phyloP scores from a whole-genome alignment of 164 flowering plant genomes.

The Vitis riparia region DNA sequence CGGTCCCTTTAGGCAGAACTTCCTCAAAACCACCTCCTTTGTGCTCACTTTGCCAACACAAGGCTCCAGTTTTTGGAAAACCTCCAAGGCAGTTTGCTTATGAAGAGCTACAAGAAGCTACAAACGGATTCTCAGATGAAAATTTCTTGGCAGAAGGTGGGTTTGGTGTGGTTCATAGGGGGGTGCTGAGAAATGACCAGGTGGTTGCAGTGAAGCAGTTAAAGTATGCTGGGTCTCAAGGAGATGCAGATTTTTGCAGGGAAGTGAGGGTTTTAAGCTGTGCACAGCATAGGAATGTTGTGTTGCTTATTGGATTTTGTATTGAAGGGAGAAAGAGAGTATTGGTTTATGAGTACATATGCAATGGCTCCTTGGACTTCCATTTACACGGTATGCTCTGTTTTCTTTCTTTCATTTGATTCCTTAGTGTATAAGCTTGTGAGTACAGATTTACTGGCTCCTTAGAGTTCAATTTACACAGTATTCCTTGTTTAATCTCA shows the following conservation, averaged over 20 bases:
- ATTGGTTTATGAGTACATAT: conserved; percentile 83
- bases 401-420: background rate
- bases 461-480: background rate
- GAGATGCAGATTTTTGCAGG: conserved; percentile 75
- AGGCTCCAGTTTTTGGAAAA: conserved; percentile 79
- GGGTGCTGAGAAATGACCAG: conserved; percentile 70
- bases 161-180: conserved; percentile 77
- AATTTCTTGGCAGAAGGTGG: conserved; percentile 79
- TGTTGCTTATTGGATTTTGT: conserved; percentile 86
- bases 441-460: background rate
- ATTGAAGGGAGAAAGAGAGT: conserved; percentile 60
- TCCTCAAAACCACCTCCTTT: conserved; percentile 81
- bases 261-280: conserved; percentile 87
- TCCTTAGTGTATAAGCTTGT: no score
- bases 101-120: conserved; percentile 71
- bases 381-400: conserved; percentile 68
- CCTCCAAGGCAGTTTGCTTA: conserved; percentile 73
- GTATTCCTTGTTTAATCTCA: background rate
- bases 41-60: conserved; percentile 78
- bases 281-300: conserved; percentile 94
- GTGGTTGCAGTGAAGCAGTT: conserved; percentile 85
- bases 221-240: conserved; percentile 55
- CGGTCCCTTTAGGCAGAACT: conserved; percentile 49
- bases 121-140: conserved; percentile 64
- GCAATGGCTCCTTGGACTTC: conserved; percentile 84